A percentile compares a stretch with the other conserved stretches of the same genome.
These are phyloP conservation scores for Murraya paniculata DNA, from an alignment of 345 rosid species.

Conservation along the genomic window DNA sequence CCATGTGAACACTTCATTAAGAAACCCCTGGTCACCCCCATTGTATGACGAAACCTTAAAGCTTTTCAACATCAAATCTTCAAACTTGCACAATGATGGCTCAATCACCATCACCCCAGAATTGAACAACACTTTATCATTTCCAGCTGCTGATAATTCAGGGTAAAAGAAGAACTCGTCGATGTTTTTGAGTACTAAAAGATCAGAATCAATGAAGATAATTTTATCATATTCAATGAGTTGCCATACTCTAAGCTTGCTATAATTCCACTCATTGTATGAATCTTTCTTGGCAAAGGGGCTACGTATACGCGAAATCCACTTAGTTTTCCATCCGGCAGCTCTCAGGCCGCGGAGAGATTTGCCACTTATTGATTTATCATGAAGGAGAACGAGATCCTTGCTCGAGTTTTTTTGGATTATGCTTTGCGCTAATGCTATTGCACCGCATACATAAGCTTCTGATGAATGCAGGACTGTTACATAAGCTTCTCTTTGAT, in stretches of 20 bases:
- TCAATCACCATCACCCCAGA: conserved; percentile 87
- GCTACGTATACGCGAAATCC: conserved; percentile 53
- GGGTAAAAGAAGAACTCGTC: conserved; percentile 61
- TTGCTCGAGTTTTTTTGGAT: conserved; percentile 40
- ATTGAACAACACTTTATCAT: conserved; percentile 49
- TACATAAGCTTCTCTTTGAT: conserved; percentile 54
- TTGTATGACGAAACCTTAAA: conserved; percentile 51
- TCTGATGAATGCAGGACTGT: conserved; percentile 88
- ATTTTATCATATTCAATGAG: conserved; percentile 53
- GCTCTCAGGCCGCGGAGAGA: conserved; percentile 47
- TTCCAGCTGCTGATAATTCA: conserved; percentile 56
- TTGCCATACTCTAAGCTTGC: conserved; percentile 81
- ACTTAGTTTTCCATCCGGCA: conserved; percentile 64
- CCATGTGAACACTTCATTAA: conserved; percentile 77
- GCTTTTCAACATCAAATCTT: conserved; percentile 46
- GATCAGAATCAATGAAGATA: conserved; percentile 72
- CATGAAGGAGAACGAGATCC: conserved; percentile 73
- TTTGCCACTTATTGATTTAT: conserved; percentile 35
- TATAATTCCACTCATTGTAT: conserved; percentile 93
- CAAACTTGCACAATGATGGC: conserved; percentile 71
- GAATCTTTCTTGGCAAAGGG: conserved; percentile 50
- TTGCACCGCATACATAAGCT: conserved; percentile 87
- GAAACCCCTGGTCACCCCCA: conserved; percentile 90
- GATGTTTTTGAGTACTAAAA: conserved; percentile 50
- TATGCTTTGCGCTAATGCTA: conserved; percentile 80